Evolutionary conservation across 1,284 basidiomycete species (phyloP).

Genomic region (Thelephora terrestris): DNA sequence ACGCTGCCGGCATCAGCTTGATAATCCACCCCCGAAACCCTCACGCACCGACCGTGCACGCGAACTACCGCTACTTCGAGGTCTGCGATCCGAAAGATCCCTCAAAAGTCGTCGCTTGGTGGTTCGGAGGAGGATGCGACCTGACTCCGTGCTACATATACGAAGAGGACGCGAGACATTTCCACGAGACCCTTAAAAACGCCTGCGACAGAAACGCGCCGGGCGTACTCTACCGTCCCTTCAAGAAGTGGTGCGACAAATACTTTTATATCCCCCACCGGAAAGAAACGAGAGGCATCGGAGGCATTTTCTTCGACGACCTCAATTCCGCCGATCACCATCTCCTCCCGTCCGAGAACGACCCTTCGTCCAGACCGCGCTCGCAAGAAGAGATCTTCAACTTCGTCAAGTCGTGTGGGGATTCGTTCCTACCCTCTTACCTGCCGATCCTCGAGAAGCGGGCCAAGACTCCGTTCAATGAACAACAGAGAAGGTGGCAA

Average conservation of each 20-base stretch:
- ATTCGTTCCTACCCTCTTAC: conserved; percentile 83
- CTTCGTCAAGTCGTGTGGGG: conserved; percentile 61
- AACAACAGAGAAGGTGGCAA: conserved; percentile 78
- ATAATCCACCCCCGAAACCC: conserved; percentile 95
- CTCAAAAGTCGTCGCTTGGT: conserved; percentile 75
- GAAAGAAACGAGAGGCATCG: conserved; percentile 82
- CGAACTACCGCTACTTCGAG: conserved; percentile 98
- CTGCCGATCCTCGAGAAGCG: conserved; percentile 70
- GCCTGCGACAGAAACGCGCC: conserved; percentile 71
- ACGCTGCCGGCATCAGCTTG: conserved; percentile 85
- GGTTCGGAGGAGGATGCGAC: conserved; percentile 98
- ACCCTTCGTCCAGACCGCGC: conserved; percentile 33
- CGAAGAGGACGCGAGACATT: conserved; percentile 80
- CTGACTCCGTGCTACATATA: conserved; percentile 92
- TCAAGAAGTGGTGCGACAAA: conserved; percentile 97
- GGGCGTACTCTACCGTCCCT: conserved; percentile 59
- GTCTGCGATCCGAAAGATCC: conserved; percentile 45
- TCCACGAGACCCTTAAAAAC: conserved; percentile 72
- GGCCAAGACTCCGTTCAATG: conserved; percentile 45
- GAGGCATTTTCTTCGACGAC: conserved; percentile 97
- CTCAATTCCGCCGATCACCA: conserved; percentile 53
- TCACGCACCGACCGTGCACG: conserved; percentile 85
- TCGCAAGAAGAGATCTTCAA: conserved; percentile 64
- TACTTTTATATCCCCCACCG: conserved; percentile 96
- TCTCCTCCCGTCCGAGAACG: conserved; percentile 35